A percentile compares a stretch with the other conserved stretches of the same genome.
Evolutionary conservation across 169 alveolate genomes (phyloP).

Genomic region (Amoebophrya sp.): DNA sequence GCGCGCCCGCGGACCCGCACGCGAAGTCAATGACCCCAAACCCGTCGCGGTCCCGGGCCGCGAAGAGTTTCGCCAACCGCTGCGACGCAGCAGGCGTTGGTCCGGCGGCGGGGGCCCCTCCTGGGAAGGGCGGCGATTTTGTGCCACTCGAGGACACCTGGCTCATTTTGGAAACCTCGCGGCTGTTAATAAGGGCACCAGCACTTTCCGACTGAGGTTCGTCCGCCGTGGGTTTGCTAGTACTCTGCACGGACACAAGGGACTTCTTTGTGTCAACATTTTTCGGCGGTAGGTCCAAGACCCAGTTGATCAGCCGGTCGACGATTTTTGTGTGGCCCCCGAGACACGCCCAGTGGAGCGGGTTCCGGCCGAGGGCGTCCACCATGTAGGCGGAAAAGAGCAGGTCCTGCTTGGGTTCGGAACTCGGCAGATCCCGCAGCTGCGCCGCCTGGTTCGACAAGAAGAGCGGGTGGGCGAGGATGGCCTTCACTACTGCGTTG

Average conservation of each 20-base stretch:
- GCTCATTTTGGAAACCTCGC: neutral
- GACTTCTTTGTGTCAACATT: too few relatives aligned
- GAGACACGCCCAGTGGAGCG: neutral
- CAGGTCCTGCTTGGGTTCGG: neutral
- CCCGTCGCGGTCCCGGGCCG: neutral
- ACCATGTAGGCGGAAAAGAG: neutral
- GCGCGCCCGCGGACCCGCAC: neutral
- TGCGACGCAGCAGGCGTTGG: neutral
- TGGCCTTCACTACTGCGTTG: neutral
- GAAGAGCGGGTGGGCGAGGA: constrained; percentile 1
- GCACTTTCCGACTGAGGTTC: too few relatives aligned
- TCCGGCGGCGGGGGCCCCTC: neutral
- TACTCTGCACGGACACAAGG: too few relatives aligned
- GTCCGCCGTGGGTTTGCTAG: too few relatives aligned
- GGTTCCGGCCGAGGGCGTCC: neutral
- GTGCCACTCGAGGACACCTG: neutral
- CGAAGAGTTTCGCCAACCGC: neutral
- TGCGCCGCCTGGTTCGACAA: neutral
- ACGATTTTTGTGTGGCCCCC: neutral
- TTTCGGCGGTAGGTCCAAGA: too few relatives aligned
- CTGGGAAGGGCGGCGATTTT: neutral
- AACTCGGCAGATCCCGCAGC: neutral
- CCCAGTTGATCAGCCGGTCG: neutral
- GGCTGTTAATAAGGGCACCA: neutral
- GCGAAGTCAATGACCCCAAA: neutral